phyloP scores from a whole-genome alignment of 2,329 filamentous ascomycete species.

The Scedosporium minutisporum region DNA sequence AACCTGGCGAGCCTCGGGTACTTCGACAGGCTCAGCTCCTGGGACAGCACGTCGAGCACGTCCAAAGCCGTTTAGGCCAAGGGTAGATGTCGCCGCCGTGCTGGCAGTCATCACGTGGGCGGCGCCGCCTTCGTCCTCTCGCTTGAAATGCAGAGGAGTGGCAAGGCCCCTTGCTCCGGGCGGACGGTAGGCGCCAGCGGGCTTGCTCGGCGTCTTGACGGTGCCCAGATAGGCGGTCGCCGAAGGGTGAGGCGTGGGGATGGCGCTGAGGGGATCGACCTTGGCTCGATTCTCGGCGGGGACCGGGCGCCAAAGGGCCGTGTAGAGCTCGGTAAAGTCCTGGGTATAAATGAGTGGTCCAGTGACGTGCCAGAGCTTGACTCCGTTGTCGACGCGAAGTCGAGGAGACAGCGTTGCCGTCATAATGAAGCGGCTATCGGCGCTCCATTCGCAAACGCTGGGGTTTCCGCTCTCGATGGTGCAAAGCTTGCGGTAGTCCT shows the following conservation, averaged over 20 bases:
- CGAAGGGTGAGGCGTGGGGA: slow-evolving; percentile 73
- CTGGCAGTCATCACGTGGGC: slow-evolving; percentile 61
- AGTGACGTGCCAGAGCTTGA: slow-evolving; percentile 88
- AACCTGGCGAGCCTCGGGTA: slow-evolving; percentile 47
- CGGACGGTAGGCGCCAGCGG: slow-evolving; percentile 91
- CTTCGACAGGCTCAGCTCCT: slow-evolving; percentile 59
- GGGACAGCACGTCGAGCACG: slow-evolving; percentile 68
- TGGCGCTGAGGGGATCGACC: slow-evolving; percentile 61
- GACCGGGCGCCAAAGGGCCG: slow-evolving; percentile 79
- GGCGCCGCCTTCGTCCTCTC: slow-evolving; percentile 90
- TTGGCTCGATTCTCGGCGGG: slow-evolving; percentile 46
- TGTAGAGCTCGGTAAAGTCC: slow-evolving; percentile 90
- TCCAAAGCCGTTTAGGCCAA: slow-evolving; percentile 71
- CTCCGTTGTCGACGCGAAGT: slow-evolving; percentile 89
- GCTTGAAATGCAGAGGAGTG: slow-evolving; percentile 91
- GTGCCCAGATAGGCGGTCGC: slow-evolving; percentile 74
- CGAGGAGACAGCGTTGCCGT: slow-evolving; percentile 96
- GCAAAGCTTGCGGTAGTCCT: slow-evolving; percentile 83
- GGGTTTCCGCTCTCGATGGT: slow-evolving; percentile 94
- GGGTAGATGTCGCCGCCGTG: slow-evolving; percentile 48
- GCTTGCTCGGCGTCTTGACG: slow-evolving; percentile 90
- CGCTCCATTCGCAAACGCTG: slow-evolving; percentile 94
- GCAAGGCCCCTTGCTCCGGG: slow-evolving; percentile 82
- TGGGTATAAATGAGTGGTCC: slow-evolving; percentile 89
- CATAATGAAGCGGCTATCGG: slow-evolving; percentile 89